Evolutionary conservation across 208 protist species (phyloP).

Genomic region (Trypanosoma conorhini): DNA sequence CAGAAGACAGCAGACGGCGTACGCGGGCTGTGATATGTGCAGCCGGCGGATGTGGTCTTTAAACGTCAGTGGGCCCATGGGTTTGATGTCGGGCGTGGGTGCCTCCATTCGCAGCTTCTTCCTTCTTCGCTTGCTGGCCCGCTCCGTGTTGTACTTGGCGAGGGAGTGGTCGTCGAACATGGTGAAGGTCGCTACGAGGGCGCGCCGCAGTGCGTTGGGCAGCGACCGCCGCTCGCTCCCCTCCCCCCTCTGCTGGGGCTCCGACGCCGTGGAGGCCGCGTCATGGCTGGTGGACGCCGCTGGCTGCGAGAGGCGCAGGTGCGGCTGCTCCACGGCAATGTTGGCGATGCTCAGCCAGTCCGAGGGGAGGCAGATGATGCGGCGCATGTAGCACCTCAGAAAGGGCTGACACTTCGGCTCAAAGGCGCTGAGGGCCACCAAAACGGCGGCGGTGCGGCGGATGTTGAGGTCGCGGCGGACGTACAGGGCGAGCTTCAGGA

Average conservation of each 20-base stretch:
- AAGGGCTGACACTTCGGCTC: constrained; percentile 81
- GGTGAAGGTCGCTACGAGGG: constrained; percentile 82
- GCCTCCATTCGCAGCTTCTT: neutral
- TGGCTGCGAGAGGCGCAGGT: neutral
- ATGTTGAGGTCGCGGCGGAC: constrained; percentile 92
- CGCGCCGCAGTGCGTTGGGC: constrained; percentile 84
- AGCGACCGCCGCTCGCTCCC: constrained; percentile 28
- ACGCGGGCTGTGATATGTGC: constrained; percentile 82
- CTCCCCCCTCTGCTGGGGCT: neutral
- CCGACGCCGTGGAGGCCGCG: neutral
- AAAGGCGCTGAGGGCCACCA: constrained; percentile 82
- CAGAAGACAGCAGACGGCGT: constrained; percentile 89
- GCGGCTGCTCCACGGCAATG: constrained; percentile 50
- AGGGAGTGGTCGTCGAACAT: constrained; percentile 93
- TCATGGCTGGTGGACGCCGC: neutral
- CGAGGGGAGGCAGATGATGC: constrained; percentile 79
- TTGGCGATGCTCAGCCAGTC: constrained; percentile 95
- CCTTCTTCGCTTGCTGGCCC: constrained; percentile 41
- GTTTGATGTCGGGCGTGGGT: neutral
- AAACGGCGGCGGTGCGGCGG: constrained; percentile 88
- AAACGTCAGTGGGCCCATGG: constrained; percentile 43
- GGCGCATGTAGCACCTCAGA: constrained; percentile 84
- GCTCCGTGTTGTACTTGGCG: constrained; percentile 95
- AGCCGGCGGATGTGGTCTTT: constrained; percentile 80
- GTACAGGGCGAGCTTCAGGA: constrained; percentile 94